phyloP scores from a whole-genome alignment of 208 protist genomes.

The Acanthamoeba royreba region DNA sequence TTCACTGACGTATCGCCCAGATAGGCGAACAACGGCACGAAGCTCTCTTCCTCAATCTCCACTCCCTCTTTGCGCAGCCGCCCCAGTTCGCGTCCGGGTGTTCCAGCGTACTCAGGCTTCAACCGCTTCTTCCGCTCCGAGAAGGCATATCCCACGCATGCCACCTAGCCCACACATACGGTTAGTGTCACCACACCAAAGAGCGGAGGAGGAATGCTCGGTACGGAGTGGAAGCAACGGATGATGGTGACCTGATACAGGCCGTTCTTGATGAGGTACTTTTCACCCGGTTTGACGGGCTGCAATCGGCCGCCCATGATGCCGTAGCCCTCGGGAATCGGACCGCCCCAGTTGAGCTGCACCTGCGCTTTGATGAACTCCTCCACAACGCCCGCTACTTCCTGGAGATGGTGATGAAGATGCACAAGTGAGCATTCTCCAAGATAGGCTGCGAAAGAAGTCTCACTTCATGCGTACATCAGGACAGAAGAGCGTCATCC shows the following conservation, averaged over 20 bases:
- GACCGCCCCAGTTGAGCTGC: neutral
- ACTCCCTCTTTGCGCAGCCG: neutral
- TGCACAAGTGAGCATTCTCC: too few species aligned
- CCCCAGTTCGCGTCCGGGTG: neutral
- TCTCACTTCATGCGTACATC: neutral
- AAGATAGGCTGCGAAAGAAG: too few species aligned
- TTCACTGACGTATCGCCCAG: neutral
- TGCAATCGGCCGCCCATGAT: neutral
- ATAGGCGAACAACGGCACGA: neutral
- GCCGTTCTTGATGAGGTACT: neutral
- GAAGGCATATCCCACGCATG: conserved; percentile 5
- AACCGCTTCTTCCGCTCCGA: neutral
- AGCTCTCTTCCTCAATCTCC: neutral
- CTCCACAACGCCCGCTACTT: neutral
- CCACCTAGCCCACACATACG: too few species aligned
- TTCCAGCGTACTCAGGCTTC: neutral
- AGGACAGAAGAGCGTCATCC: conserved; percentile 27
- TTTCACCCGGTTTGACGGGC: neutral
- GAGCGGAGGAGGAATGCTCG: too few species aligned
- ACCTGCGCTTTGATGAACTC: neutral
- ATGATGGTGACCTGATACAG: neutral
- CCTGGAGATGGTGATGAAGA: neutral
- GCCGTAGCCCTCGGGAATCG: neutral
- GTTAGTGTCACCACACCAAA: too few species aligned
- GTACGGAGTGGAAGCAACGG: neutral